Base-by-base conservation (phyloP, 345 rosid genomes). In the Carallia pectinifolia region DNA sequence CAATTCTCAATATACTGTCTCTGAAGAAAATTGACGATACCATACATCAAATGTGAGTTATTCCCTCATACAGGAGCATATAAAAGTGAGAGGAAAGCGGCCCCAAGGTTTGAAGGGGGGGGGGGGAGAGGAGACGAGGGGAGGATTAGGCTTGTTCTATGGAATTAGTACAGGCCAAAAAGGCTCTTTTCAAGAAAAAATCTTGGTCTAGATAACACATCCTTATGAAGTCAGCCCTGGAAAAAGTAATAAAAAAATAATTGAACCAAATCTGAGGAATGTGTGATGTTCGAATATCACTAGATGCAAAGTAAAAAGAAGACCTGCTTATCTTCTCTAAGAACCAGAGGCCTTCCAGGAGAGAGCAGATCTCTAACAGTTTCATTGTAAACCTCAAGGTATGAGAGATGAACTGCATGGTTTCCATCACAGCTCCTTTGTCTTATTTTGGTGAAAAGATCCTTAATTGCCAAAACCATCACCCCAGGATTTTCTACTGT, bases 321-420 rank as follows among this genome's bases (percentile, higher is more conserved):
- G 53, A 93, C 98, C 90, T 93, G 97, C 58, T 88, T 91, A 74
- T 93, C 98, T 85, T 93, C 97, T 69, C 98, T 87, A 39, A 93
- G 97, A 48, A 91, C 83, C 48, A 93, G 89, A 71, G 98, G 98
- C 61, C 98, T 88, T 81, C 96, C 98, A 6, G 98, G 98, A 38
- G 98, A 88, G 66, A 93, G 91, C 89, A 93, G 86, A 79, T 93
- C 98, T 76, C 96, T 75, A 36, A 93, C 94, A 19, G 92, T 87
- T 86, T 93, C 98, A 33, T 93, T 93, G 58, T 93, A 93, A 67
- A 91, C 97, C 79, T 93, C 98, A 6, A 93, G 98, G 82, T 93
- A 93, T 4, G 94, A 93, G 53, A 93, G 94, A 70, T 89, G 97
- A 81, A 91, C 98, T 23, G 66, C 82, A 65, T 93, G 97, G 77